Percentiles rank a stretch among this genome's conserved stretches.
Conservation (phyloP, 1,139 yeast species). For the Torulaspora pretoriensis region DNA sequence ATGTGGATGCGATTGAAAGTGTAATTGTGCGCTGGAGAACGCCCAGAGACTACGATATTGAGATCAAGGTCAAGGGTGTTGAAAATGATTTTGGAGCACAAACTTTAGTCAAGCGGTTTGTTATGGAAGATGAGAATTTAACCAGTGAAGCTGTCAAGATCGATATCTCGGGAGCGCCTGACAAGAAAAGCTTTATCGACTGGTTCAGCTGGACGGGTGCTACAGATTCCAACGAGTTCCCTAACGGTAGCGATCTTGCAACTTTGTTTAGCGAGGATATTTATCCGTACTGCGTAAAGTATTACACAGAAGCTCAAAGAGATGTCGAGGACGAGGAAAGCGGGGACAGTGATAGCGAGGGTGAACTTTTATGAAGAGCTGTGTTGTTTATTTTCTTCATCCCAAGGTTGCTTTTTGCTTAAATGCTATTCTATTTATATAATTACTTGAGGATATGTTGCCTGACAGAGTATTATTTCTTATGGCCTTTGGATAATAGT, state of each 20-base stretch:
- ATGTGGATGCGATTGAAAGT: slow-evolving; percentile 55
- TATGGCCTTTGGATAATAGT: slow-evolving; percentile 19
- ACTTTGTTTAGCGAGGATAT: slow-evolving; percentile 60
- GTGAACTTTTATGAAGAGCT: slow-evolving; percentile 5
- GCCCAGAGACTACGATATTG: slow-evolving; percentile 43
- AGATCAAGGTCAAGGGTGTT: slow-evolving; percentile 45
- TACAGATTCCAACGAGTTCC: slow-evolving; percentile 68
- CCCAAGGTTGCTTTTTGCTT: neutral
- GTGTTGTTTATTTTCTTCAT: too few species aligned
- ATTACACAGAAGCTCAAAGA: slow-evolving; percentile 60
- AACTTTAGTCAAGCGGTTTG: slow-evolving; percentile 44
- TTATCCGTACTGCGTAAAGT: slow-evolving; percentile 67
- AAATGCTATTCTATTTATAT: neutral
- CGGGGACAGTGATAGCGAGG: slow-evolving; percentile 45
- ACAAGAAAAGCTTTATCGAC: slow-evolving; percentile 70
- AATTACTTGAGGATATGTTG: neutral
- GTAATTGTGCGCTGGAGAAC: slow-evolving; percentile 49
- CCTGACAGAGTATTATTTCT: slow-evolving; percentile 6
- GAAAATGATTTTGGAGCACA: slow-evolving; percentile 47
- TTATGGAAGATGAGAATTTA: slow-evolving; percentile 49
- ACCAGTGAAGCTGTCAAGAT: slow-evolving; percentile 49
- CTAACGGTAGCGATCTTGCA: slow-evolving; percentile 68
- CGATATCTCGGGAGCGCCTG: slow-evolving; percentile 58
- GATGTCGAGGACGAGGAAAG: slow-evolving; percentile 53
- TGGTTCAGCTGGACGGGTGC: slow-evolving; percentile 74